Evolutionary conservation across 2,329 filamentous ascomycete species (phyloP).

Genomic region (Aurifilum marmelostoma): DNA sequence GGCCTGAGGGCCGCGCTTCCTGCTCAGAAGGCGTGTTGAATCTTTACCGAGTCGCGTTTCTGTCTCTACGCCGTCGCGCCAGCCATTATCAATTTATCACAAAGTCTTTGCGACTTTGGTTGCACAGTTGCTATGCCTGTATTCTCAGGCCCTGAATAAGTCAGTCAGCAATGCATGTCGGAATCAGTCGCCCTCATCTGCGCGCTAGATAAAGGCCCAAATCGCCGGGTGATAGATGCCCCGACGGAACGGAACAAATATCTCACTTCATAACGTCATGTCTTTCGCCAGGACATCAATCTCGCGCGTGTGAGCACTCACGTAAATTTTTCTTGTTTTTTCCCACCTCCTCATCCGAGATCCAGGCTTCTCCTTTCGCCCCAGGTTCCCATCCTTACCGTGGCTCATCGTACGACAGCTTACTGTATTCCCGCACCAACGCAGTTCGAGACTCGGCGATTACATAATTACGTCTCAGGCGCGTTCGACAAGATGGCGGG

Average conservation of each 20-base stretch:
- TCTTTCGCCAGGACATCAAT: no score
- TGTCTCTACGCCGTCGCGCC: neutral
- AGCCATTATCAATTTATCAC: no score
- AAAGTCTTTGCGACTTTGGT: neutral
- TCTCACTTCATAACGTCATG: neutral
- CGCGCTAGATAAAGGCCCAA: no score
- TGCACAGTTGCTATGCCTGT: neutral
- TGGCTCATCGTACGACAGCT: neutral
- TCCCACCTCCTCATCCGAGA: neutral
- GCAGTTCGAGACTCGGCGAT: neutral
- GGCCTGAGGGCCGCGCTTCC: no score
- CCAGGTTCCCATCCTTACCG: neutral
- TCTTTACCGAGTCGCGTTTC: neutral
- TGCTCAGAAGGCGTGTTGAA: neutral
- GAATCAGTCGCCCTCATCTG: neutral
- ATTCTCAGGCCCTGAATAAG: neutral
- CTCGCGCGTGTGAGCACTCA: no score
- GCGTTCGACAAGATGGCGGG: constrained; percentile 12
- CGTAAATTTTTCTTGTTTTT: neutral
- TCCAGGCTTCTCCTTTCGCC: neutral
- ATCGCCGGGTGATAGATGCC: neutral
- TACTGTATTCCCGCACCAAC: neutral
- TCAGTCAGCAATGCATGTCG: neutral
- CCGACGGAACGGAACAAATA: constrained; percentile 3
- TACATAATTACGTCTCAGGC: neutral